Conservation (phyloP, 257 asterid species). For the Paulownia fortunei region DNA sequence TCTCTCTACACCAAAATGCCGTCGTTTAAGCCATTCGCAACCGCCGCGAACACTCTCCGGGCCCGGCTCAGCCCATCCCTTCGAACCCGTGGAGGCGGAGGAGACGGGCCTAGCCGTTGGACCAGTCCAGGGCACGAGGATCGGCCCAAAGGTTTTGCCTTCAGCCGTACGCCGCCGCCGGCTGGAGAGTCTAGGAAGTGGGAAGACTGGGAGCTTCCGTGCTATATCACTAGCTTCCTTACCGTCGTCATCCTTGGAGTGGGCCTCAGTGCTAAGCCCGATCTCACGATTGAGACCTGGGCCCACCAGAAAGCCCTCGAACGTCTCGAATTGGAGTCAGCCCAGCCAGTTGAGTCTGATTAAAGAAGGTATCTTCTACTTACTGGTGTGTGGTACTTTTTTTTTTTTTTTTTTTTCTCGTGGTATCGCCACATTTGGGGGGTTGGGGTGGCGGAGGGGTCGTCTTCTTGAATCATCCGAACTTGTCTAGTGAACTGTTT, state of each 20-base stretch:
- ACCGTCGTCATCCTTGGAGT: constrained; percentile 84
- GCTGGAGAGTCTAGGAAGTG: constrained; percentile 73
- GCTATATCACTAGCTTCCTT: constrained; percentile 84
- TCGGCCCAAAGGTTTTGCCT: constrained; percentile 72
- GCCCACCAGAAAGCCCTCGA: constrained; percentile 98
- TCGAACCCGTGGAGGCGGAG: constrained; percentile 65
- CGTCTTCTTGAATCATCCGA: constrained; percentile 30
- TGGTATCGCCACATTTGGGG: constrained; percentile 10
- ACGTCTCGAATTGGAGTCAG: constrained; percentile 72
- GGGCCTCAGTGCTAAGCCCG: constrained; percentile 97
- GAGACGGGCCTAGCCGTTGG: constrained; percentile 70
- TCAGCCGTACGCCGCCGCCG: constrained; percentile 67
- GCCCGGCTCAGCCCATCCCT: constrained; percentile 59
- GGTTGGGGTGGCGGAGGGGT: constrained; percentile 28
- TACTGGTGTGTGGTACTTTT: constrained; percentile 11
- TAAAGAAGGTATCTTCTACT: constrained; percentile 37
- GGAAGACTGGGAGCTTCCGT: constrained; percentile 99
- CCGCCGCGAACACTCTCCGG: constrained; percentile 71
- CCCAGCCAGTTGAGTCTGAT: constrained; percentile 46
- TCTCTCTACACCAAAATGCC: constrained; percentile 45
- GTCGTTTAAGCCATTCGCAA: constrained; percentile 63
- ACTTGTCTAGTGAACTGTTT: constrained; percentile 36
- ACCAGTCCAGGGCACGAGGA: constrained; percentile 83
- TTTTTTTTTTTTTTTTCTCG: background rate
- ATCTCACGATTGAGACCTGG: constrained; percentile 96